Percentiles rank a stretch among this genome's conserved stretches.
These are phyloP conservation scores for Xerocomus subilludens DNA, from an alignment of 1,284 basidiomycete species.

Conservation along the genomic window DNA sequence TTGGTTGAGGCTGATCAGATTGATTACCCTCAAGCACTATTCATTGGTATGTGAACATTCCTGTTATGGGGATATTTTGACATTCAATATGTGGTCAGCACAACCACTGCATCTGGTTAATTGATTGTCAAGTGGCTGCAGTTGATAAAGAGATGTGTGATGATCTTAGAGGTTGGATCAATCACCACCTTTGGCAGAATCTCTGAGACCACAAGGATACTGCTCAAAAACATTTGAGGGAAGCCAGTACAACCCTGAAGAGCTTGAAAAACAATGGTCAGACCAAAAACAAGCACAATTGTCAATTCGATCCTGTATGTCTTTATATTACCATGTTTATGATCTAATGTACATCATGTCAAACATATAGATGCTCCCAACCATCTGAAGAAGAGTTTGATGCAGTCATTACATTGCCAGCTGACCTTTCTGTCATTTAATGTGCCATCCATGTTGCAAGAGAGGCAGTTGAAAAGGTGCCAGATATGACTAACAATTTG, in stretches of 20 bases:
- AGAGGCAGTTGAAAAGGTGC: not conserved
- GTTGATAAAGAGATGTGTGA: conserved; percentile 38
- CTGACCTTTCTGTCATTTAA: too few species aligned
- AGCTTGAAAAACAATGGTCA: conserved; percentile 50
- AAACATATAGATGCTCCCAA: conserved; percentile 50
- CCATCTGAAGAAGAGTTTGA: conserved; percentile 54
- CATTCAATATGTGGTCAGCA: conserved; percentile 33
- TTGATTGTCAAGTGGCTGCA: conserved; percentile 44
- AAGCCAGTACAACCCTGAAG: conserved; percentile 13
- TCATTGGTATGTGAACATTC: too few species aligned
- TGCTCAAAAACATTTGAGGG: conserved; percentile 12
- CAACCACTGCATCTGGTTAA: conserved; percentile 43
- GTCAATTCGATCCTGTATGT: not conserved
- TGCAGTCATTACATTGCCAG: conserved; percentile 52
- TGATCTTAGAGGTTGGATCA: conserved; percentile 51
- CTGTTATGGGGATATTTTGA: too few species aligned
- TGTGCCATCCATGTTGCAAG: too few species aligned
- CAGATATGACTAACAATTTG: not conserved
- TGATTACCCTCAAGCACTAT: conserved; percentile 3
- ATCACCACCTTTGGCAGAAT: conserved; percentile 25
- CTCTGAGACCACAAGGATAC: conserved; percentile 28
- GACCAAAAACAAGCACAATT: not conserved
- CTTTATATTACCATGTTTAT: too few species aligned
- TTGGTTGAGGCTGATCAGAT: conserved; percentile 1
- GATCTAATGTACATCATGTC: not conserved